Conservation (phyloP, 345 rosid genomes). For the Laguncularia racemosa region DNA sequence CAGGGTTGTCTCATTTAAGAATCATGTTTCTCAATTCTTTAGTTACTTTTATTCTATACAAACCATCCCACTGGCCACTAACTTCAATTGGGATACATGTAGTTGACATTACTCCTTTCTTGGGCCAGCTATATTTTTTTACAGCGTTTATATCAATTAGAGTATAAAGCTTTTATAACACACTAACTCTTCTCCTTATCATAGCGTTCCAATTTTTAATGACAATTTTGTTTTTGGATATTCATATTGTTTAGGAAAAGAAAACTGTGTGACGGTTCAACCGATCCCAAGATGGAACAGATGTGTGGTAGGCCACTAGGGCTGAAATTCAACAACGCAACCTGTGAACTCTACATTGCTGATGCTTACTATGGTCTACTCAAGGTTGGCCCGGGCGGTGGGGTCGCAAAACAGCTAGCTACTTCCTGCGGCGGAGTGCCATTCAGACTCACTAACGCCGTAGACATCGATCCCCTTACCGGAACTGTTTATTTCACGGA, state of each 20-base stretch:
- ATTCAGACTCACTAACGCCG: conserved; percentile 28
- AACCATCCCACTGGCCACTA: no score
- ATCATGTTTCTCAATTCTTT: no score
- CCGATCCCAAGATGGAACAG: conserved; percentile 20
- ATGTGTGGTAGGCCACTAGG: conserved; percentile 53
- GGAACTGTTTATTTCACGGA: conserved; percentile 48
- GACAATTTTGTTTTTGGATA: not conserved
- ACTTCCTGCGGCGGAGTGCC: conserved; percentile 29
- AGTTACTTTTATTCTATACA: no score
- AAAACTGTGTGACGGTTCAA: conserved; percentile 32
- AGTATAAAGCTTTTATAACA: no score
- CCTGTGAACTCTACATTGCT: conserved; percentile 51
- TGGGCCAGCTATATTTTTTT: no score
- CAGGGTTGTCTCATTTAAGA: no score
- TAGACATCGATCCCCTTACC: conserved; percentile 33
- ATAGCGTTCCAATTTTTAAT: not conserved
- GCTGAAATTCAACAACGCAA: conserved; percentile 26
- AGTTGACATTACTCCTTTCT: no score
- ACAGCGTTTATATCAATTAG: no score
- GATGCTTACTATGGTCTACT: conserved; percentile 53
- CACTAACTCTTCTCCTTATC: no score
- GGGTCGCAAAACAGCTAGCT: conserved; percentile 27
- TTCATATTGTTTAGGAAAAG: conserved; percentile 16
- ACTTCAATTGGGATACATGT: no score
- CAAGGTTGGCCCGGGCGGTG: conserved; percentile 31